Evolutionary conservation across 139 green algal species (phyloP).

Genomic region (Closterium sp.): DNA sequence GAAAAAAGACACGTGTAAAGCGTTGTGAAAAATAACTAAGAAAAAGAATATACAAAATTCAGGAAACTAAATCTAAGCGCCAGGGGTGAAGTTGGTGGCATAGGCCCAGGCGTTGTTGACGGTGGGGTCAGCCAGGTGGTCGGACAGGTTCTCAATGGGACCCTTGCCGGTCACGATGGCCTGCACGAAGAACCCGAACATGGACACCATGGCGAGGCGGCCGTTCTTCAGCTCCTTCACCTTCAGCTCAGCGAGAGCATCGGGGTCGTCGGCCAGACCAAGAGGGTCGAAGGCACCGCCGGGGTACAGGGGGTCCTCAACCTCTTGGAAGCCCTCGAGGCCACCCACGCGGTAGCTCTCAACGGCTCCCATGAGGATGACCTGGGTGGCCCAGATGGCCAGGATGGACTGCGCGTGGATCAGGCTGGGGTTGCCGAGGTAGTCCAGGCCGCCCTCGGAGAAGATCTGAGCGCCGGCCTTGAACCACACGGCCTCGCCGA

Average conservation of each 20-base stretch:
- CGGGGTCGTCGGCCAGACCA: conserved; percentile 87
- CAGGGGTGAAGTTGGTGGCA: conserved; percentile 46
- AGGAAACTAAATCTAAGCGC: background rate
- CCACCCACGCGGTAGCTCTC: conserved; percentile 91
- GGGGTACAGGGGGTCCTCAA: conserved; percentile 71
- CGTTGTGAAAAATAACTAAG: too few species aligned
- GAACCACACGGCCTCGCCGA: conserved; percentile 73
- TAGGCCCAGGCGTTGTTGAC: conserved; percentile 90
- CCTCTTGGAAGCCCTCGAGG: conserved; percentile 65
- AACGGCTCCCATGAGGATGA: conserved; percentile 63
- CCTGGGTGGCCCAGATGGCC: conserved; percentile 41
- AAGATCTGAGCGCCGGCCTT: conserved; percentile 96
- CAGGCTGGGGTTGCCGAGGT: conserved; percentile 71
- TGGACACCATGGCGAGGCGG: conserved; percentile 75
- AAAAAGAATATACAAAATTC: background rate
- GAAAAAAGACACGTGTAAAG: too few species aligned
- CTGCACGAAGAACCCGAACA: conserved; percentile 70
- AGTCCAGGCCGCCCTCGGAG: conserved; percentile 74
- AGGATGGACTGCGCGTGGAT: conserved; percentile 58
- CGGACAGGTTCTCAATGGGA: conserved; percentile 81
- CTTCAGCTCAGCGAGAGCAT: conserved; percentile 80
- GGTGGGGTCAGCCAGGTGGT: conserved; percentile 82
- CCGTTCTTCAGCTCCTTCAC: conserved; percentile 93
- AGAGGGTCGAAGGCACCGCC: conserved; percentile 78
- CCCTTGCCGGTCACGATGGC: conserved; percentile 80